Evolutionary conservation across 306 rosid species (phyloP), one percentile per base, ranked within the genome.

Genomic region (Nissolia schottii): DNA sequence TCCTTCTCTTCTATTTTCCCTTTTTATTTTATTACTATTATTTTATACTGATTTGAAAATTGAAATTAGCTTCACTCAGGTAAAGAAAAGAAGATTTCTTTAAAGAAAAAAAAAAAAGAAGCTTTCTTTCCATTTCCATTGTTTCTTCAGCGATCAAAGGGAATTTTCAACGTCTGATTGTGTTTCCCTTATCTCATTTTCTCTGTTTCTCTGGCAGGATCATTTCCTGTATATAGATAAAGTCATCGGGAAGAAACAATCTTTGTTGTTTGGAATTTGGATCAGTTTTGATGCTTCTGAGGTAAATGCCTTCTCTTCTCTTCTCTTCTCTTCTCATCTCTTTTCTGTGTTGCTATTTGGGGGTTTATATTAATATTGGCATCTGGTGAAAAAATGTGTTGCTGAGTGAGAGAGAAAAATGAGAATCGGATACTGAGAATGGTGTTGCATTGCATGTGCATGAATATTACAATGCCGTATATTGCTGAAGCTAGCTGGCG

Each of bases 121-220:
- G 1, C 65, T 51, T 60, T 7, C 32, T 28, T 64, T 9, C 22
- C 32, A 4, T 58, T 51, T 69, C 18, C 10, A 43, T 43, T 45
- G 51, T 7, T 61, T 71, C 77, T 74, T 55, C 57, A 27, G 58
- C 3, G 60, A 75, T 84, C 81, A 69, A 76, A 73, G 69, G 55
- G 60, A 50, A 58, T 12, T 40, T 20, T 43, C 27, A 4, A 6
- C n/a, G 50, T 61, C 43, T 64, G 34, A 14, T n/a, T 40, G 10
- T 43, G 7, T 53, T 14, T 51, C 8, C 8, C 55, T 79, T 79
- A n/a, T 67, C 11, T 76, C 29, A 38, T 9, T 23, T 71, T 19
- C 41, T 19, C 38, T 43, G 76, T 34, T 70, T 48, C 74, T 31
- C 41, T 38, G 19, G 60, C 78, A 64, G 77, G 75, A 57, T 8